These are phyloP conservation scores for Porodaedalea pini DNA, from an alignment of 1,284 basidiomycete genomes.

Conservation along the genomic window DNA sequence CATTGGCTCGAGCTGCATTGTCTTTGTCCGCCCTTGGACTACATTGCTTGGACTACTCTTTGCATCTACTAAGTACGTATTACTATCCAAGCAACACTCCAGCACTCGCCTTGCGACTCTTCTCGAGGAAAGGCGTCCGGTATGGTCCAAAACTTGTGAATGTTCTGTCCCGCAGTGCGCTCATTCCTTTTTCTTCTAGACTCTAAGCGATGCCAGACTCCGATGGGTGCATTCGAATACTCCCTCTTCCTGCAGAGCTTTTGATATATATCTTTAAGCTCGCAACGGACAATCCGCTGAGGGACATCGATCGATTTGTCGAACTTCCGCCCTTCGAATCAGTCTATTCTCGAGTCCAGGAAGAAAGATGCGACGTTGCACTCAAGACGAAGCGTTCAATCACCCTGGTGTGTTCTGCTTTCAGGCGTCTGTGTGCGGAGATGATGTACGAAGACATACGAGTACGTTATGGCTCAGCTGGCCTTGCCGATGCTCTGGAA, in stretches of 20 bases:
- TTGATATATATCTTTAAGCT: constrained; percentile 7
- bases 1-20: not conserved
- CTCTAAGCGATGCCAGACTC: not conserved
- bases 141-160: not conserved
- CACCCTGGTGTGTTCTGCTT: constrained; percentile 1
- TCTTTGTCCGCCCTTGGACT: not conserved
- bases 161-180: too few species aligned
- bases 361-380: not conserved
- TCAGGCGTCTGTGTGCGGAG: not conserved
- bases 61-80: not conserved
- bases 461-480: not conserved
- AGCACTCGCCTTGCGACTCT: not conserved
- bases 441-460: constrained; percentile 10
- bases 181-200: not conserved
- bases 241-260: constrained; percentile 8
- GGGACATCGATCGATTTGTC: constrained; percentile 1
- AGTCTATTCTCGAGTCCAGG: not conserved
- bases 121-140: not conserved
- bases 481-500: not conserved
- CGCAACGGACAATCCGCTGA: not conserved
- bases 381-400: constrained; percentile 7
- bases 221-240: not conserved
- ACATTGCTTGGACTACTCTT: not conserved
- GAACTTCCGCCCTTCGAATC: constrained; percentile 9
- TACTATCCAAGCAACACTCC: not conserved